Conservation (phyloP, 441 rosid genomes). For the Lepidium campestre region DNA sequence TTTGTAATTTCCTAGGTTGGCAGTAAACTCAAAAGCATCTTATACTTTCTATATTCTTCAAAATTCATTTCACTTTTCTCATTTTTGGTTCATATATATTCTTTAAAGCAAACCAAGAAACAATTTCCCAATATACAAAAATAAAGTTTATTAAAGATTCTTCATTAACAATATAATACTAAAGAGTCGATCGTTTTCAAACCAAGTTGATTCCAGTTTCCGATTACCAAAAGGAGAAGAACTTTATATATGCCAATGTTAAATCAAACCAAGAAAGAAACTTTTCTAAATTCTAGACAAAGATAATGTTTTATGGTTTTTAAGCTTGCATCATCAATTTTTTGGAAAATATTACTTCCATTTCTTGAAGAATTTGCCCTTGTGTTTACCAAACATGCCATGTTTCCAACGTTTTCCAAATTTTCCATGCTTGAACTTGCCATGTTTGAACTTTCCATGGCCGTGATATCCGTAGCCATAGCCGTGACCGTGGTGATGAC, state of each 20-base stretch:
- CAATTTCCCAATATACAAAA: neutral
- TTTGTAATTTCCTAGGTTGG: constrained; percentile 29
- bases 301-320: neutral
- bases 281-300: neutral
- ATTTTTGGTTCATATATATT: neutral
- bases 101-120: constrained; percentile 1
- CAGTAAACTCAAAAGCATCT: constrained; percentile 23
- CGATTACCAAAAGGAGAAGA: neutral
- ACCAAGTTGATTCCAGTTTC: constrained; percentile 15
- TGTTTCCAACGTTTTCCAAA: constrained; percentile 66
- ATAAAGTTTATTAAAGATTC: neutral
- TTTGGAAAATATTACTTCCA: constrained; percentile 51
- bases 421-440: constrained; percentile 79
- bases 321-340: neutral
- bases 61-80: neutral
- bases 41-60: neutral
- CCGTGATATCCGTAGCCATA: constrained; percentile 29
- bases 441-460: constrained; percentile 61
- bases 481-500: constrained; percentile 31
- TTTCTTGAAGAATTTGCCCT: constrained; percentile 52
- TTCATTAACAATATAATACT: neutral
- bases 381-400: constrained; percentile 68
- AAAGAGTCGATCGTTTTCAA: constrained; percentile 10
- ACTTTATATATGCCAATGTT: constrained; percentile 15
- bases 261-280: constrained; percentile 7